Percentiles rank a stretch among this genome's conserved stretches.
These are phyloP conservation scores for Berberis vulgaris DNA, from an alignment of 164 flowering plant genomes.

Conservation along the genomic window DNA sequence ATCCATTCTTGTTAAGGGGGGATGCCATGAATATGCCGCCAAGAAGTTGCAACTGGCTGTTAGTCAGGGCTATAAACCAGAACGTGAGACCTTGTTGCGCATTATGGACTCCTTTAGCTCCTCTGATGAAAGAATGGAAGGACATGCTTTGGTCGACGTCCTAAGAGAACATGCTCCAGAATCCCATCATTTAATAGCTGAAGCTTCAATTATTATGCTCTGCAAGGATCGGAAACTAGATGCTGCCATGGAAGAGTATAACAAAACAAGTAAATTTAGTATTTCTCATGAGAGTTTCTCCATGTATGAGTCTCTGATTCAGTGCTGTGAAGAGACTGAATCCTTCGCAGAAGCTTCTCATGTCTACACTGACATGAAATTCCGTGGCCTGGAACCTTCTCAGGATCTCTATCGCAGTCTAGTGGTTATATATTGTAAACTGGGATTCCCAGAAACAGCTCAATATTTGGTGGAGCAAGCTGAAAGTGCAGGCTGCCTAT, in stretches of 20 bases:
- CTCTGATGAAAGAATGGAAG: slow-evolving; percentile 54
- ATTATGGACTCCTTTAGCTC: slow-evolving; percentile 57
- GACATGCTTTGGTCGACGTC: slow-evolving; percentile 46
- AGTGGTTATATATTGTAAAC: slow-evolving; percentile 45
- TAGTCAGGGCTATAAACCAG: slow-evolving; percentile 39
- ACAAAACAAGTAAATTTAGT: slow-evolving; percentile 20
- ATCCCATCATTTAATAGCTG: slow-evolving; percentile 32
- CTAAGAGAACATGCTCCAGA: slow-evolving; percentile 37
- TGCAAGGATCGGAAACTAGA: slow-evolving; percentile 50
- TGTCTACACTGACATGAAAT: slow-evolving; percentile 74
- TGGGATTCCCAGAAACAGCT: slow-evolving; percentile 90
- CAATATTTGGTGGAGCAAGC: slow-evolving; percentile 57
- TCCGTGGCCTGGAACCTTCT: slow-evolving; percentile 53
- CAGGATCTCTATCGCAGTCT: slow-evolving; percentile 32
- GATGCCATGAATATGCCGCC: slow-evolving; percentile 63
- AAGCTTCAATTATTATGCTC: slow-evolving; percentile 46
- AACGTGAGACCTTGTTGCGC: slow-evolving; percentile 41
- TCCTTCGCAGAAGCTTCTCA: slow-evolving; percentile 64
- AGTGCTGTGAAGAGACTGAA: slow-evolving; percentile 50
- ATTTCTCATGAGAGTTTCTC: slow-evolving; percentile 26
- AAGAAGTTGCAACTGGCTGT: slow-evolving; percentile 49
- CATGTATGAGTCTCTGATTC: slow-evolving; percentile 64
- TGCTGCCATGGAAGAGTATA: slow-evolving; percentile 62
- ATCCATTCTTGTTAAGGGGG: slow-evolving; percentile 58
- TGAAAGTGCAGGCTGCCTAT: slow-evolving; percentile 32